Evolutionary conservation across 805 yeast species (phyloP).

Genomic region (Monosporozyma aquatica): DNA sequence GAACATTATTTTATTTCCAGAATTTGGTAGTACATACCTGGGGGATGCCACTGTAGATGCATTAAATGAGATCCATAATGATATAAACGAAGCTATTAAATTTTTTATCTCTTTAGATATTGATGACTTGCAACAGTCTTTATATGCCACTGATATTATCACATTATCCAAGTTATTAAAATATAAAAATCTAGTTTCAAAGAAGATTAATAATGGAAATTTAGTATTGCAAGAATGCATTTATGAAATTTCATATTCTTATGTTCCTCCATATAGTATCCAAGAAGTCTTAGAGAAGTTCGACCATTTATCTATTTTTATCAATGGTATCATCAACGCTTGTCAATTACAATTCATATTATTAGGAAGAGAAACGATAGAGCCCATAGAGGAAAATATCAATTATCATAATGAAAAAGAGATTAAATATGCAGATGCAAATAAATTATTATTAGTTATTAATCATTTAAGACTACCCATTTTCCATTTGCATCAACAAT

Average conservation of each 20-base stretch:
- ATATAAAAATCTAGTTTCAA: conserved; percentile 28
- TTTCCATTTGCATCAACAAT: conserved; percentile 26
- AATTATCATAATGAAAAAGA: conserved; percentile 26
- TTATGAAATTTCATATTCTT: conserved; percentile 42
- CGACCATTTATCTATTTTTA: conserved; percentile 27
- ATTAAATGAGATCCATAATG: conserved; percentile 33
- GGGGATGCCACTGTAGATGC: conserved; percentile 37
- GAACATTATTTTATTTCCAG: conserved; percentile 40
- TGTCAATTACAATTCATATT: conserved; percentile 39
- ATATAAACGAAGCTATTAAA: conserved; percentile 33
- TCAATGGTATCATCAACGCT: conserved; percentile 39
- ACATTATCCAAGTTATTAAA: conserved; percentile 30
- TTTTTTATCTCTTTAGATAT: conserved; percentile 30
- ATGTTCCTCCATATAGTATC: conserved; percentile 36
- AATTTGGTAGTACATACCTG: conserved; percentile 41
- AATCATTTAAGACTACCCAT: conserved; percentile 28
- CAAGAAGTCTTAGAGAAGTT: conserved; percentile 30
- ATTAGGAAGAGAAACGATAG: conserved; percentile 17
- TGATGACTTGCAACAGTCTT: conserved; percentile 4
- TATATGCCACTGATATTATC: conserved; percentile 18
- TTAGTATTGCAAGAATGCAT: conserved; percentile 38
- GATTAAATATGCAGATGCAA: conserved; percentile 31
- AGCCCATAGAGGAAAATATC: conserved; percentile 11
- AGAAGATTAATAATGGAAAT: conserved; percentile 30
- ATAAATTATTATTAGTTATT: conserved; percentile 27